These are phyloP conservation scores for Allantophomopsis lycopodina DNA, from an alignment of 2,329 filamentous ascomycete species.

Conservation along the genomic window DNA sequence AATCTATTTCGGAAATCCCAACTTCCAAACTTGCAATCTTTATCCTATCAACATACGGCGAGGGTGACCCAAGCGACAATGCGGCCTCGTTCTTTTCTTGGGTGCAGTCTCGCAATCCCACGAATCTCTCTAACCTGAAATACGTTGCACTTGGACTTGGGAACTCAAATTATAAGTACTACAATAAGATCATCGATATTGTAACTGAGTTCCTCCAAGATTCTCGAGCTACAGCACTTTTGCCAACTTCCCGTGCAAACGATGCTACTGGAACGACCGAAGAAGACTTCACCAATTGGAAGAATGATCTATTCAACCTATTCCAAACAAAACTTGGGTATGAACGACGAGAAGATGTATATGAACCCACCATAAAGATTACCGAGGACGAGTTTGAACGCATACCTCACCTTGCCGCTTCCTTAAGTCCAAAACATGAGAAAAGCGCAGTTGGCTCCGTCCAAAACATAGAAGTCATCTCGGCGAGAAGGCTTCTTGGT, in stretches of 20 bases:
- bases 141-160: conserved; percentile 11
- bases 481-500: conserved; percentile 3
- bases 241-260: conserved; percentile 7
- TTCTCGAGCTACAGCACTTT: conserved; percentile 5
- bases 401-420: conserved; percentile 3
- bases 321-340: conserved; percentile 2
- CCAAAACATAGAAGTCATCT: conserved; percentile 3
- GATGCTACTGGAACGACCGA: conserved; percentile 8
- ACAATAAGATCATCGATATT: conserved; percentile 9
- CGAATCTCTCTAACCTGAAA: conserved; percentile 4
- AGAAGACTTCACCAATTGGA: conserved; percentile 12
- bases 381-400: conserved; percentile 3
- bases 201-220: conserved; percentile 4
- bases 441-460: conserved; percentile 7
- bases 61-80: conserved; percentile 13
- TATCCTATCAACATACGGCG: conserved; percentile 12
- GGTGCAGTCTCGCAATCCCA: conserved; percentile 3
- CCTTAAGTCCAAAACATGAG: conserved; percentile 2
- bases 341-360: conserved; percentile 3
- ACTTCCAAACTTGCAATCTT: conserved; percentile 7
- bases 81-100: conserved; percentile 6
- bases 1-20: conserved; percentile 4
- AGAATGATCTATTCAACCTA: conserved; percentile 5
- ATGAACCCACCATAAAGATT: conserved; percentile 5
- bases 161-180: conserved; percentile 11